Conservation (phyloP, 2,329 filamentous ascomycete species). For the Arthroderma sp. region DNA sequence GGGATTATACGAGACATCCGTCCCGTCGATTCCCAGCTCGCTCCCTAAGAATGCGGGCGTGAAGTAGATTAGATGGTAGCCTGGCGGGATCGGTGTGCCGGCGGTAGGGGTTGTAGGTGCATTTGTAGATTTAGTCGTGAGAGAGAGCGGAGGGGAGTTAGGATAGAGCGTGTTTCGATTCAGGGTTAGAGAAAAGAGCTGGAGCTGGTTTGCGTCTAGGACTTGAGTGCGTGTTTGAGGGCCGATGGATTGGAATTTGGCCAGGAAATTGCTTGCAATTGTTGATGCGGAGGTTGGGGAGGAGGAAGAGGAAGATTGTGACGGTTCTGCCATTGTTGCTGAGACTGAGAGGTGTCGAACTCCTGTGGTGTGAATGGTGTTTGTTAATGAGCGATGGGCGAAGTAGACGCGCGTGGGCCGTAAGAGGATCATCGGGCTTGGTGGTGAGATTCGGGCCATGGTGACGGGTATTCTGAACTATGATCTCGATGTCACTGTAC, state of each 20-base stretch:
- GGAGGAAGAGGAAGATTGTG: slow-evolving; percentile 3
- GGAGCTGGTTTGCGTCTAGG: slow-evolving; percentile 51
- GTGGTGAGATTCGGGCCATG: too few relatives aligned
- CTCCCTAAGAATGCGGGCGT: slow-evolving; percentile 43
- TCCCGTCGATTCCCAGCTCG: slow-evolving; percentile 47
- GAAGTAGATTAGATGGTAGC: slow-evolving; percentile 53
- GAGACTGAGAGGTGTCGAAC: too few relatives aligned
- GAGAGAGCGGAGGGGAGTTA: slow-evolving; percentile 26
- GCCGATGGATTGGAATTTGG: slow-evolving; percentile 29
- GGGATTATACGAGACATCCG: slow-evolving; percentile 48
- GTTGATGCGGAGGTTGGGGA: slow-evolving; percentile 16
- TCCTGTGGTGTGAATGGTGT: too few relatives aligned
- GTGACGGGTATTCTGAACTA: too few relatives aligned
- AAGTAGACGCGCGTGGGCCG: too few relatives aligned
- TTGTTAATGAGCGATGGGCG: too few relatives aligned
- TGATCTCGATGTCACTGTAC: too few relatives aligned
- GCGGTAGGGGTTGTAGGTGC: slow-evolving; percentile 22
- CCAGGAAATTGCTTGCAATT: slow-evolving; percentile 29
- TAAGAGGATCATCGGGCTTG: too few relatives aligned
- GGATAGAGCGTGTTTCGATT: slow-evolving; percentile 35
- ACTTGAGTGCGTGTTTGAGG: slow-evolving; percentile 36
- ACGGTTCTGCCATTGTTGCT: too few relatives aligned
- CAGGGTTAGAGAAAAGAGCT: slow-evolving; percentile 48
- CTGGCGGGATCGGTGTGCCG: slow-evolving; percentile 43
- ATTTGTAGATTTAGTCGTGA: slow-evolving; percentile 5